These are phyloP conservation scores for Stipa capillata DNA, from an alignment of 176 grass and related monocot genomes.

Conservation along the genomic window DNA sequence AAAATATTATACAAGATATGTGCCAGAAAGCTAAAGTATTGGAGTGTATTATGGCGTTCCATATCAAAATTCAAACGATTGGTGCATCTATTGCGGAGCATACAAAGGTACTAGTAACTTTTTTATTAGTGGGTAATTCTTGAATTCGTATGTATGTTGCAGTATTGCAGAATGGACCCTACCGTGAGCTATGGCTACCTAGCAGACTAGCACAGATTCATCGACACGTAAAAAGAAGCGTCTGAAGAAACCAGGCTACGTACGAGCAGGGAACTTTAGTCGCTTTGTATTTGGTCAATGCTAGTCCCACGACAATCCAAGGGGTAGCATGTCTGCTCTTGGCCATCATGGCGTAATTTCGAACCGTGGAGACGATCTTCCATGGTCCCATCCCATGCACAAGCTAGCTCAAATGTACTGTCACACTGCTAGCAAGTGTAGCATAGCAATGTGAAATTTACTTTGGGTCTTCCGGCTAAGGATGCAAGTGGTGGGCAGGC, in stretches of 20 bases:
- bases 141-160: neutral
- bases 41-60: neutral
- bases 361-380: neutral
- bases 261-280: slow-evolving; percentile 9
- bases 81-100: neutral
- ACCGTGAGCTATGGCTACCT: neutral
- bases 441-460: no score
- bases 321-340: neutral
- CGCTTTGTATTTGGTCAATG: slow-evolving; percentile 29
- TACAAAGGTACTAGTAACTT: neutral
- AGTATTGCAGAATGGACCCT: neutral
- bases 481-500: no score
- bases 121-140: neutral
- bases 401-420: neutral
- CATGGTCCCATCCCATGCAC: neutral
- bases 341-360: slow-evolving; percentile 20
- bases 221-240: slow-evolving; percentile 22
- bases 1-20: neutral
- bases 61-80: neutral
- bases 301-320: slow-evolving; percentile 15
- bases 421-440: neutral
- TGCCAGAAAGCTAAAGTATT: neutral
- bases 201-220: neutral
- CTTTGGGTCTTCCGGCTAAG: no score
- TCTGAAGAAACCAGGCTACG: neutral